These are phyloP conservation scores for Tylopilus sp. DNA, from an alignment of 768 basidiomycete genomes.

Conservation along the genomic window DNA sequence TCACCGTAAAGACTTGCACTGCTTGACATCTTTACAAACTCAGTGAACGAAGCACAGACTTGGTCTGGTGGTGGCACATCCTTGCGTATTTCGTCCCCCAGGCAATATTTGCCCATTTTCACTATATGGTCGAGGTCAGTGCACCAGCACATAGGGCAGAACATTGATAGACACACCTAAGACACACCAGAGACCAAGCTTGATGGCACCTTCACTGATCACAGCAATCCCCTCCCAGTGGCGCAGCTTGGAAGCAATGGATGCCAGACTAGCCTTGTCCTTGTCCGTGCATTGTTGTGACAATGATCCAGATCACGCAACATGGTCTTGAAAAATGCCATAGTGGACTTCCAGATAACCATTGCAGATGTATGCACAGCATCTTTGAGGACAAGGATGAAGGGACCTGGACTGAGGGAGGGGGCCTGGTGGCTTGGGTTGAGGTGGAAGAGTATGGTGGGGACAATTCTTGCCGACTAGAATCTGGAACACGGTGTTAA, in stretches of 20 bases:
- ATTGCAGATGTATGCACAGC: constrained; percentile 48
- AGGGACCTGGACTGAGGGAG: constrained; percentile 69
- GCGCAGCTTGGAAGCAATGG: neutral
- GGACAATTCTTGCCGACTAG: constrained; percentile 42
- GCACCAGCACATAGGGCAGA: too few relatives aligned
- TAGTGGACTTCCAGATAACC: too few relatives aligned
- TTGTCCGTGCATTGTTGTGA: neutral
- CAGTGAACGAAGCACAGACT: constrained; percentile 49
- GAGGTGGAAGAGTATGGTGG: neutral
- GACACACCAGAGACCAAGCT: constrained; percentile 59
- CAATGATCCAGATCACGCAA: constrained; percentile 37
- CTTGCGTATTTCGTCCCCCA: constrained; percentile 48
- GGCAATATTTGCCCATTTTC: constrained; percentile 65
- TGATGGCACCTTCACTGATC: constrained; percentile 54
- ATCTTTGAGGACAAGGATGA: constrained; percentile 58
- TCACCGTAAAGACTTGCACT: neutral
- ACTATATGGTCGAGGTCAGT: constrained; percentile 34
- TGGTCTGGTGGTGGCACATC: constrained; percentile 49
- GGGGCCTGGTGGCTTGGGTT: neutral
- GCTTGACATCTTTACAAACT: constrained; percentile 47
- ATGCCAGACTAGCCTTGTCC: neutral
- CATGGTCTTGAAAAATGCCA: too few relatives aligned
- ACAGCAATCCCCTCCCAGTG: constrained; percentile 36
- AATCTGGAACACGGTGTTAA: constrained; percentile 67
- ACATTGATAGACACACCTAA: constrained; percentile 44